phyloP scores from a whole-genome alignment of 257 asterid genomes.

The Solanum gracilifrons region DNA sequence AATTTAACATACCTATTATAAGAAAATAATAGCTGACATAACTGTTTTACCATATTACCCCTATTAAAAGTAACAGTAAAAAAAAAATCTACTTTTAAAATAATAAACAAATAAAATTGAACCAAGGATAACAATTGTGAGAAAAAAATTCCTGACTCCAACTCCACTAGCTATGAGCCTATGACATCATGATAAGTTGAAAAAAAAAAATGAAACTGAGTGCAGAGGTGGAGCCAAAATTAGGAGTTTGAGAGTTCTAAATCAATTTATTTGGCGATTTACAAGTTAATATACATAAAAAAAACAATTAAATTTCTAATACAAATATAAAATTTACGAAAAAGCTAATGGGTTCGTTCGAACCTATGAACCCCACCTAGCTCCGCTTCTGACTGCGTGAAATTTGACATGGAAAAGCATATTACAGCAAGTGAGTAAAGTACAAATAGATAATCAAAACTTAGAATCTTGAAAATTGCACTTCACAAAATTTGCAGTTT shows the following conservation, averaged over 20 bases:
- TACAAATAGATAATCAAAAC: not conserved
- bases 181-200: not conserved
- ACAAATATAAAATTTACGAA: too few species aligned
- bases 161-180: not conserved
- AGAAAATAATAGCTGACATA: too few species aligned
- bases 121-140: too few species aligned
- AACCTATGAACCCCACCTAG: too few species aligned
- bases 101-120: too few species aligned
- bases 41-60: not conserved
- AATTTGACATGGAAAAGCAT: not conserved
- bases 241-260: too few species aligned
- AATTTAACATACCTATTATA: too few species aligned
- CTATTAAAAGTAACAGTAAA: not conserved
- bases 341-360: too few species aligned
- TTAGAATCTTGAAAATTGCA: not conserved
- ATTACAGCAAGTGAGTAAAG: not conserved
- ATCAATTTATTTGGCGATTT: too few species aligned
- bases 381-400: not conserved
- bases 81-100: too few species aligned
- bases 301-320: too few species aligned
- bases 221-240: not conserved
- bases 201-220: not conserved
- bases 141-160: not conserved
- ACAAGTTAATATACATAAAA: too few species aligned
- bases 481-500: not conserved